phyloP scores from a whole-genome alignment of 2,329 filamentous ascomycete genomes.

The Fusarium protoensiforme region DNA sequence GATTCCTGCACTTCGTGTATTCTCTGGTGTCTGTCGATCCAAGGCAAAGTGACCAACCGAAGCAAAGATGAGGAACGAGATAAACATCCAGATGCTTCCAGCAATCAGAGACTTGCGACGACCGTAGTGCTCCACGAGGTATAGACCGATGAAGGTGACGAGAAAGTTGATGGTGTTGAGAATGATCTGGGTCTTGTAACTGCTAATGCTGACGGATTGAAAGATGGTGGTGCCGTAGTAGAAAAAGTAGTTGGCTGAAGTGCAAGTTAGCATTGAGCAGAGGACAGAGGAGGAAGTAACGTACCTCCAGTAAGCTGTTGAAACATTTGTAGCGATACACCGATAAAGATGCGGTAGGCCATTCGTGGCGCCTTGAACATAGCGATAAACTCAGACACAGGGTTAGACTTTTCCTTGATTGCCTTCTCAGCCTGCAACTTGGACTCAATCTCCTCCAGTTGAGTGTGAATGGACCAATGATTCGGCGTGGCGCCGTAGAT shows the following conservation, averaged over 20 bases:
- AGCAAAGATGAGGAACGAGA: slow-evolving; percentile 70
- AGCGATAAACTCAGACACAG: slow-evolving; percentile 60
- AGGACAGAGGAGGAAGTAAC: neutral
- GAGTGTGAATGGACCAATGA: slow-evolving; percentile 57
- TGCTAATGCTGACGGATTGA: slow-evolving; percentile 61
- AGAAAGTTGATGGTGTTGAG: slow-evolving; percentile 74
- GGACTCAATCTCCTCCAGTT: slow-evolving; percentile 64
- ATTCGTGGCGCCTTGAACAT: slow-evolving; percentile 75
- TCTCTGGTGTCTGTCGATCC: slow-evolving; percentile 47
- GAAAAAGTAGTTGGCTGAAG: slow-evolving; percentile 71
- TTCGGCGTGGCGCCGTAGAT: slow-evolving; percentile 59
- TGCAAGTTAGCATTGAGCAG: neutral
- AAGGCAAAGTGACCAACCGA: slow-evolving; percentile 63
- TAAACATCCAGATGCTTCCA: slow-evolving; percentile 70
- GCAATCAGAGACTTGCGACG: slow-evolving; percentile 71
- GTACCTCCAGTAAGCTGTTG: slow-evolving; percentile 67
- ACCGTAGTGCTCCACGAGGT: slow-evolving; percentile 75
- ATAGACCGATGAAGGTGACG: slow-evolving; percentile 75
- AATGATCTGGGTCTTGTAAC: slow-evolving; percentile 75
- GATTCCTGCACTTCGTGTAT: slow-evolving; percentile 60
- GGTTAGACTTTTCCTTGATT: slow-evolving; percentile 48
- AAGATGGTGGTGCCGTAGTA: slow-evolving; percentile 70
- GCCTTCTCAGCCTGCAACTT: slow-evolving; percentile 62
- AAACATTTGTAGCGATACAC: slow-evolving; percentile 70
- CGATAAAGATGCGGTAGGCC: slow-evolving; percentile 70